Percentiles rank a stretch among this genome's conserved stretches.
phyloP scores from a whole-genome alignment of 2,329 filamentous ascomycete genomes.

The Lizonia empirigonia region DNA sequence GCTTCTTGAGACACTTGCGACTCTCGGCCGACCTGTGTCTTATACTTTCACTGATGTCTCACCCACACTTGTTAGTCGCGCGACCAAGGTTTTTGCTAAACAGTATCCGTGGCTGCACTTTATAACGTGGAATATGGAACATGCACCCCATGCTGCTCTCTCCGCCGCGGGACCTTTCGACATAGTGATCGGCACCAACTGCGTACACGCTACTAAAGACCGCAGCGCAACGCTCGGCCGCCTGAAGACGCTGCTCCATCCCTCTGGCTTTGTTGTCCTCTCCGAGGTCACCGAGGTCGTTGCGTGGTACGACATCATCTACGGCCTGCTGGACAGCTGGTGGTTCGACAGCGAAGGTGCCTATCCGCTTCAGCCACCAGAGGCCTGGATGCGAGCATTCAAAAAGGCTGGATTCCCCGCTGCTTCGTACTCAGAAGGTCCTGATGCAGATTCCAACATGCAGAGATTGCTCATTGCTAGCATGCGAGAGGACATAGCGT shows the following conservation, averaged over 20 bases:
- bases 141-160: constrained; percentile 1
- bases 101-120: constrained; percentile 43
- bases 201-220: constrained; percentile 30
- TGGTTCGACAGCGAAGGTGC: constrained; percentile 24
- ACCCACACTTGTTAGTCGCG: constrained; percentile 44
- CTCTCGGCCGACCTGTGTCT: not conserved
- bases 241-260: constrained; percentile 15
- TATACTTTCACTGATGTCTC: constrained; percentile 29
- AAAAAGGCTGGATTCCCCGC: constrained; percentile 3
- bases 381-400: constrained; percentile 11
- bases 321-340: constrained; percentile 34
- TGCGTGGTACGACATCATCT: constrained; percentile 26
- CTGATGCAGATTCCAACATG: not conserved
- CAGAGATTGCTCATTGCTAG: not conserved
- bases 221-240: constrained; percentile 4
- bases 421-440: constrained; percentile 11
- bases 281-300: constrained; percentile 21
- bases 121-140: constrained; percentile 35
- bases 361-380: constrained; percentile 11
- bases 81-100: constrained; percentile 30
- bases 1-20: constrained; percentile 11
- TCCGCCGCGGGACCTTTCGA: constrained; percentile 8
- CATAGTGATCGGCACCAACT: constrained; percentile 26
- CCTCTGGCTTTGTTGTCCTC: constrained; percentile 21
- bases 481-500: not conserved